A percentile compares a stretch with the other conserved stretches of the same genome.
Conservation (phyloP, 768 basidiomycete species). For the Tephrocybe rancida region DNA sequence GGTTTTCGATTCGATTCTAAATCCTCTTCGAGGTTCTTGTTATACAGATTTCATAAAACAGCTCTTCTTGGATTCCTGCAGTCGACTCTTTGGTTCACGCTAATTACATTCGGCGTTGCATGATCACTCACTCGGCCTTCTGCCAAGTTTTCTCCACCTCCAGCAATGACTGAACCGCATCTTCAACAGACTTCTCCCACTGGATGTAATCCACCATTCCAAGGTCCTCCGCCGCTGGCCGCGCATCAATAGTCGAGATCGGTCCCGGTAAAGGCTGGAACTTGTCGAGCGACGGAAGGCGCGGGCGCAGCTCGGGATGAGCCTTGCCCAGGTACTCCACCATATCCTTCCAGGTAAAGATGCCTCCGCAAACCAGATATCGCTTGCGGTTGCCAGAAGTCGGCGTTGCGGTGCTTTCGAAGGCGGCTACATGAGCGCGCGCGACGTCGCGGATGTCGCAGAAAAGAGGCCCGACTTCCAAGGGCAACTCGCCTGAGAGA, state of each 20-base stretch:
- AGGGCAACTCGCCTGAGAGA: not conserved
- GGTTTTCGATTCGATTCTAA: no score
- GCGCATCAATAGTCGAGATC: slow-evolving; percentile 1
- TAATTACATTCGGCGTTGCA: no score
- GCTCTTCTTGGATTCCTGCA: no score
- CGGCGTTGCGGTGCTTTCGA: not conserved
- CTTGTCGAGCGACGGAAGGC: not conserved
- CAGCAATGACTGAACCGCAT: slow-evolving; percentile 6
- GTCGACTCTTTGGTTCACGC: no score
- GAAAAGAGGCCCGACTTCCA: slow-evolving; percentile 2
- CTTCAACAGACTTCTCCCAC: slow-evolving; percentile 11
- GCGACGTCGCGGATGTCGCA: slow-evolving; percentile 16
- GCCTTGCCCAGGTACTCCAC: not conserved
- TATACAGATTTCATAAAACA: no score
- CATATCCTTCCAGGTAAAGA: not conserved
- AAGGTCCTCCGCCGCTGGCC: not conserved
- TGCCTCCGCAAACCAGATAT: slow-evolving; percentile 5
- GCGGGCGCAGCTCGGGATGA: not conserved
- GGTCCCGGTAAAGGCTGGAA: not conserved
- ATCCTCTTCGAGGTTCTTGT: no score
- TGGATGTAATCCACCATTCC: slow-evolving; percentile 8
- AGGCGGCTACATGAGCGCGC: slow-evolving; percentile 8
- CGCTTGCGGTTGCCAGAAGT: slow-evolving; percentile 11
- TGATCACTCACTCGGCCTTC: no score
- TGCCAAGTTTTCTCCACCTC: slow-evolving; percentile 11